A percentile compares a stretch with the other conserved stretches of the same genome.
phyloP scores from a whole-genome alignment of 2,329 filamentous ascomycete species.

The Acephala macrosclerotiorum region DNA sequence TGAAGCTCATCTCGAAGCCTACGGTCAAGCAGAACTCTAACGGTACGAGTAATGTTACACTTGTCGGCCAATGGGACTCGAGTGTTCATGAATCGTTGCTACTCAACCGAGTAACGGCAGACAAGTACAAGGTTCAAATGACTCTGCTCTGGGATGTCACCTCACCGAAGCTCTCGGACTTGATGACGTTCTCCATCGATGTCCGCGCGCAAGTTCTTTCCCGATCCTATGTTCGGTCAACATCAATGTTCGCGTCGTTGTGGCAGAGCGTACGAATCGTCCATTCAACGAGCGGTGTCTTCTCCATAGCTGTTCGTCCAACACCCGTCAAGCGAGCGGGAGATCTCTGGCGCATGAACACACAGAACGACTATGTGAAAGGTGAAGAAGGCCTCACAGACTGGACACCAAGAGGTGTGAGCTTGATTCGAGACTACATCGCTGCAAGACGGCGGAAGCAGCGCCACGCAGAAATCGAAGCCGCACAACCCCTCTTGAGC shows the following conservation, averaged over 20 bases:
- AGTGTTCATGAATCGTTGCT: slow-evolving; percentile 91
- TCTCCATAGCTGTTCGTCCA: slow-evolving; percentile 85
- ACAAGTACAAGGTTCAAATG: slow-evolving; percentile 91
- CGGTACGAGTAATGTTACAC: slow-evolving; percentile 84
- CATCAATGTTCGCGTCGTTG: slow-evolving; percentile 85
- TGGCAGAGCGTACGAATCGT: slow-evolving; percentile 88
- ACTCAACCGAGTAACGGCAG: slow-evolving; percentile 91
- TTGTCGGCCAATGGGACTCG: slow-evolving; percentile 96
- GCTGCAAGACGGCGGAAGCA: slow-evolving; percentile 74
- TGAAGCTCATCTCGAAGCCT: slow-evolving; percentile 81
- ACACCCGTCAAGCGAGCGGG: slow-evolving; percentile 89
- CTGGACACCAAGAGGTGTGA: slow-evolving; percentile 91
- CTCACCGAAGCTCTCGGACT: slow-evolving; percentile 83
- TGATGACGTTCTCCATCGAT: slow-evolving; percentile 86
- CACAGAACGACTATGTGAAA: slow-evolving; percentile 93
- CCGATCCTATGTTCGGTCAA: slow-evolving; percentile 82
- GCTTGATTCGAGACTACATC: slow-evolving; percentile 88
- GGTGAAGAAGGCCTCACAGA: slow-evolving; percentile 86
- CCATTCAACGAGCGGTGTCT: slow-evolving; percentile 85
- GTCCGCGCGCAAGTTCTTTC: slow-evolving; percentile 85
- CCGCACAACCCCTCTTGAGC: slow-evolving; percentile 70
- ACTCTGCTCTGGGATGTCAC: slow-evolving; percentile 85
- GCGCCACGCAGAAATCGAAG: slow-evolving; percentile 81
- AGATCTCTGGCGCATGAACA: slow-evolving; percentile 96
- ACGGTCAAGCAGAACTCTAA: slow-evolving; percentile 86